Evolutionary conservation across 768 basidiomycete genomes (phyloP).

Genomic region (Podaxis sp.): DNA sequence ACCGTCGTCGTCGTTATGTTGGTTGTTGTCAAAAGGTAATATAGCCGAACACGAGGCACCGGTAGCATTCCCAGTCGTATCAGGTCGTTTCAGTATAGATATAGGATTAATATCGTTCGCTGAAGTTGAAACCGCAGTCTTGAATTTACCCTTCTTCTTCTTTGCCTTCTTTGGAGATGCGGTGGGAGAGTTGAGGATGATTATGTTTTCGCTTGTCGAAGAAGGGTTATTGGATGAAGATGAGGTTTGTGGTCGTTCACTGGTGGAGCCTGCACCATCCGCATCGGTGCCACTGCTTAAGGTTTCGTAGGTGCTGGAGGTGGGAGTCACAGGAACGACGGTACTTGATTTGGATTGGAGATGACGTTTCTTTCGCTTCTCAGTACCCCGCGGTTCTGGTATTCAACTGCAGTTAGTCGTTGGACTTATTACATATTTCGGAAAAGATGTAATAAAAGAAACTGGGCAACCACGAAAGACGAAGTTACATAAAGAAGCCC

Average conservation of each 20-base stretch:
- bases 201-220: neutral
- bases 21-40: neutral
- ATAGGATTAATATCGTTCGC: conserved; percentile 1
- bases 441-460: neutral
- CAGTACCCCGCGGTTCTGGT: neutral
- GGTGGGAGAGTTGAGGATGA: neutral
- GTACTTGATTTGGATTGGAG: neutral
- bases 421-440: neutral
- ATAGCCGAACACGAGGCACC: neutral
- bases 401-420: conserved; percentile 10
- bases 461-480: neutral
- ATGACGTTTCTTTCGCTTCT: neutral
- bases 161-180: neutral
- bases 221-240: neutral
- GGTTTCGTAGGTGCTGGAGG: neutral
- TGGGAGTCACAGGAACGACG: neutral
- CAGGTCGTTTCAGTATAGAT: conserved; percentile 10
- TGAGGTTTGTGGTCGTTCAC: neutral
- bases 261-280: neutral
- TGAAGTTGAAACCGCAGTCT: neutral
- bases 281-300: neutral
- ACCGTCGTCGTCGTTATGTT: no score
- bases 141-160: neutral
- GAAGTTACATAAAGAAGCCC: conserved; percentile 7
- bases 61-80: neutral